Evolutionary conservation across 768 basidiomycete species (phyloP).

Genomic region (Mycena alexandri): DNA sequence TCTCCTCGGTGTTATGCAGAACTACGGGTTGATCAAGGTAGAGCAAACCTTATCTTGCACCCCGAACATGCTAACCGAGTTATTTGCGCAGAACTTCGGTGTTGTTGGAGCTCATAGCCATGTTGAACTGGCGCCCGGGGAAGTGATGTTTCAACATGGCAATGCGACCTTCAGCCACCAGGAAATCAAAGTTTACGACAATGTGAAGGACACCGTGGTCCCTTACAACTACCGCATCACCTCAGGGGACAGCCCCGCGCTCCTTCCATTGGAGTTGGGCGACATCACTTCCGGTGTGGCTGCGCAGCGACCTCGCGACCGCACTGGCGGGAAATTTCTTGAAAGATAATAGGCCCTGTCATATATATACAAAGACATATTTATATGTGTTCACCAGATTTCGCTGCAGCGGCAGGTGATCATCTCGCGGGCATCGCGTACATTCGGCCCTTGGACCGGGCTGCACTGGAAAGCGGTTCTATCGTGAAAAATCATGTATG

Average conservation of each 20-base stretch:
- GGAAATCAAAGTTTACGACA: too few species aligned
- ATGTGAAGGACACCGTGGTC: constrained; percentile 1
- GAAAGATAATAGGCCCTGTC: too few species aligned
- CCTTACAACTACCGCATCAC: constrained; percentile 14
- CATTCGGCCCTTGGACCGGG: constrained; percentile 3
- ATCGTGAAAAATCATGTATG: constrained; percentile 6
- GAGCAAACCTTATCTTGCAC: neutral
- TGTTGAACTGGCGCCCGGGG: neutral
- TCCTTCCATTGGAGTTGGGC: neutral
- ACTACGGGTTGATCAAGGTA: neutral
- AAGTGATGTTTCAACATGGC: neutral
- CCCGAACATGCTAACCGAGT: neutral
- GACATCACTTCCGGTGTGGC: neutral
- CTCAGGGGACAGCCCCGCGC: neutral
- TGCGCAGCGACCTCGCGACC: neutral
- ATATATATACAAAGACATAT: too few species aligned
- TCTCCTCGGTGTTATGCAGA: neutral
- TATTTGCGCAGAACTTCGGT: neutral
- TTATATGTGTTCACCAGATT: neutral
- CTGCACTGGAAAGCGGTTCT: neutral
- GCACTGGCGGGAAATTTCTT: neutral
- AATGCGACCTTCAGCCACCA: neutral
- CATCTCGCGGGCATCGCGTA: constrained; percentile 7
- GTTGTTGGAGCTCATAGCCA: neutral
- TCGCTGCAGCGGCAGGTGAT: neutral